A percentile compares a stretch with the other conserved stretches of the same genome.
Evolutionary conservation across 177 flowering plant genomes (phyloP).

Genomic region (Vitis hybrid): DNA sequence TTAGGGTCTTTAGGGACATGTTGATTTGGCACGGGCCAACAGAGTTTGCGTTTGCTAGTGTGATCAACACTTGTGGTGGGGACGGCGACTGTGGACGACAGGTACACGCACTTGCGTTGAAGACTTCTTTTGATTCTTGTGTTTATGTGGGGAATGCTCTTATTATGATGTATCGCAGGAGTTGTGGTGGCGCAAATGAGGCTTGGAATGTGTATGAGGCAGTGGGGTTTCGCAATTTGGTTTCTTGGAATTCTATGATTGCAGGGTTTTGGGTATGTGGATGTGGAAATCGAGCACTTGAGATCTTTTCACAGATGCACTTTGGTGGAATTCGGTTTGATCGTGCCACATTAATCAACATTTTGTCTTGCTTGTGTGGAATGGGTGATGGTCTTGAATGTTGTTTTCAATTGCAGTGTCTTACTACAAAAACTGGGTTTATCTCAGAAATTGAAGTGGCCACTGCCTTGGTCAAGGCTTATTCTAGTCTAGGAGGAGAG

Average conservation of each 20-base stretch:
- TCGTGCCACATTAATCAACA: conserved; percentile 57
- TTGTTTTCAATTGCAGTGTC: no score
- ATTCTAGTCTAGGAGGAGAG: conserved; percentile 51
- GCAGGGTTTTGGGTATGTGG: conserved; percentile 44
- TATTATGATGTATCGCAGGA: conserved; percentile 66
- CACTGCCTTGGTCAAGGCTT: conserved; percentile 65
- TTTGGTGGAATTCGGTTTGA: conserved; percentile 49
- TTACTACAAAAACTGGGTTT: conserved; percentile 43
- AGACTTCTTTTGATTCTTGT: conserved; percentile 45
- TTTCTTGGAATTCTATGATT: conserved; percentile 78
- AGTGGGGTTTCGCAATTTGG: conserved; percentile 41
- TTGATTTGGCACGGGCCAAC: conserved; percentile 42
- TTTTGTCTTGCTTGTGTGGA: conserved; percentile 39
- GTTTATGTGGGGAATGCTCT: conserved; percentile 73
- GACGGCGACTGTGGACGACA: conserved; percentile 43
- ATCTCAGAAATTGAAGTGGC: conserved; percentile 41
- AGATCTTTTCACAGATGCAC: conserved; percentile 50
- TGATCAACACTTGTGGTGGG: conserved; percentile 43
- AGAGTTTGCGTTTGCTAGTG: conserved; percentile 62
- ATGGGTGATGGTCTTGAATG: no score
- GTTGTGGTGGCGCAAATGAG: conserved; percentile 26
- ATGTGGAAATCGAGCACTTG: conserved; percentile 26
- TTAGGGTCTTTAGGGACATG: conserved; percentile 20
- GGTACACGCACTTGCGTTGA: conserved; percentile 61
- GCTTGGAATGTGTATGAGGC: conserved; percentile 50